Percentiles rank a stretch among this genome's conserved stretches.
These are phyloP conservation scores for Plectranthus barbatus DNA, from an alignment of 257 asterid species.

Conservation along the genomic window DNA sequence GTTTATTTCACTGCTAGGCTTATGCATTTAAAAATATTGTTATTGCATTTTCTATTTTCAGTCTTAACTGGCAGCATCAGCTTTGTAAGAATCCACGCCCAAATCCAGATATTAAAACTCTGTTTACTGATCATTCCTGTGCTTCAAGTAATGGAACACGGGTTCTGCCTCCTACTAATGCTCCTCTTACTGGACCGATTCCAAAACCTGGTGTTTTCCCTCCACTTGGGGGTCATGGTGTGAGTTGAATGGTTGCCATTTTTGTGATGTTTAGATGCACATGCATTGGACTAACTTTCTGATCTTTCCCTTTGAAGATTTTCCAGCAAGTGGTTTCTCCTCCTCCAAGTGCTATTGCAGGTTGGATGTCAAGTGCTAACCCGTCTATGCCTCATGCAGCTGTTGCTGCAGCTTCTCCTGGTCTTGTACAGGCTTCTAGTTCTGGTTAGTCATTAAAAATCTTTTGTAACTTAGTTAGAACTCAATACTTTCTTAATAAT, in stretches of 20 bases:
- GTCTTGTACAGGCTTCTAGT: conserved; percentile 43
- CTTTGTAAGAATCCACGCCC: conserved; percentile 96
- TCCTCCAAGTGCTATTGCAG: conserved; percentile 77
- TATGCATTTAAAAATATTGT: not conserved
- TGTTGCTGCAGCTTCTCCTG: conserved; percentile 49
- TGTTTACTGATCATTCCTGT: conserved; percentile 80
- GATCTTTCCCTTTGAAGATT: conserved; percentile 29
- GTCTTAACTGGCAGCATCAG: conserved; percentile 97
- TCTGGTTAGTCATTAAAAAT: conserved; percentile 41
- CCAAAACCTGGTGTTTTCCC: conserved; percentile 56
- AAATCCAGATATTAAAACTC: conserved; percentile 91
- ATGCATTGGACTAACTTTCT: conserved; percentile 15
- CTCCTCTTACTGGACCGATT: conserved; percentile 55
- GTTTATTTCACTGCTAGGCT: conserved; percentile 1
- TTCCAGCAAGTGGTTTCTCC: conserved; percentile 61
- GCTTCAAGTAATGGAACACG: conserved; percentile 71
- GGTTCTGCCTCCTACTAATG: conserved; percentile 58
- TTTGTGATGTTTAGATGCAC: not conserved
- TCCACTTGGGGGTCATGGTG: conserved; percentile 76
- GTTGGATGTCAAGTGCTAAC: conserved; percentile 89
- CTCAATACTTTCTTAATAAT: not conserved
- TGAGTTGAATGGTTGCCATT: conserved; percentile 29
- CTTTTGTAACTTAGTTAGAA: conserved; percentile 8
- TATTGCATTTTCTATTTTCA: conserved; percentile 28
- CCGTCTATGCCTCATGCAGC: conserved; percentile 42